phyloP scores from a whole-genome alignment of 805 yeast genomes.

The Pichia scutulata region DNA sequence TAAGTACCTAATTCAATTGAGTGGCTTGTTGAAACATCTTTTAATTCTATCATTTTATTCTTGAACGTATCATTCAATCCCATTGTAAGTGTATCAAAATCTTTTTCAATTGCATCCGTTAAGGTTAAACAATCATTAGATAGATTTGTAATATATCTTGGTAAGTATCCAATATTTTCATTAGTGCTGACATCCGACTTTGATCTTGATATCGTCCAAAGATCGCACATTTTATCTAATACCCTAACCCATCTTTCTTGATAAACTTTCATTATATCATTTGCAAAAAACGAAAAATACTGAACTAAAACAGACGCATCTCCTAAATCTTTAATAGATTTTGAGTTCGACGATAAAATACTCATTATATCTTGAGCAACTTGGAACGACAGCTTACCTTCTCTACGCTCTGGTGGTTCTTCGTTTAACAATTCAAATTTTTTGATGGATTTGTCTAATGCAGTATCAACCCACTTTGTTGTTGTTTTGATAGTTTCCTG shows the following conservation, averaged over 20 bases:
- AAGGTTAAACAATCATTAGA: constrained; percentile 27
- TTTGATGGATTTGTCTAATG: constrained; percentile 26
- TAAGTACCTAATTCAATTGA: constrained; percentile 21
- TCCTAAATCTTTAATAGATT: constrained; percentile 33
- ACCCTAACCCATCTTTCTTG: constrained; percentile 17
- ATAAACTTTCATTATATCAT: constrained; percentile 16
- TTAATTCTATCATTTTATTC: constrained; percentile 15
- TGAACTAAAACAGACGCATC: constrained; percentile 23
- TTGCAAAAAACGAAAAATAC: constrained; percentile 19
- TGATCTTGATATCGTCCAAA: constrained; percentile 10
- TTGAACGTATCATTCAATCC: constrained; percentile 20
- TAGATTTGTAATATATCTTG: constrained; percentile 24
- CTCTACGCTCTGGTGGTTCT: constrained; percentile 48
- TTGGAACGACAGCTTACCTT: constrained; percentile 23
- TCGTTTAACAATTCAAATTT: constrained; percentile 55
- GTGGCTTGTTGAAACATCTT: constrained; percentile 16
- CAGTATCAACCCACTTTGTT: constrained; percentile 75
- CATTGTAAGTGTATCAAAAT: constrained; percentile 15
- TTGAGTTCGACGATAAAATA: constrained; percentile 22
- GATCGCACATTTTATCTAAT: constrained; percentile 13
- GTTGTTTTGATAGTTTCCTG: constrained; percentile 60
- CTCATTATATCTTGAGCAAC: constrained; percentile 22
- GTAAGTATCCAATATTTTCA: constrained; percentile 21
- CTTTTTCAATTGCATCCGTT: constrained; percentile 24
- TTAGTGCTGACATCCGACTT: neutral